Percentiles rank a stretch among this genome's conserved stretches.
phyloP scores from a whole-genome alignment of 352 stramenopile genomes.

The Globisporangium polare region DNA sequence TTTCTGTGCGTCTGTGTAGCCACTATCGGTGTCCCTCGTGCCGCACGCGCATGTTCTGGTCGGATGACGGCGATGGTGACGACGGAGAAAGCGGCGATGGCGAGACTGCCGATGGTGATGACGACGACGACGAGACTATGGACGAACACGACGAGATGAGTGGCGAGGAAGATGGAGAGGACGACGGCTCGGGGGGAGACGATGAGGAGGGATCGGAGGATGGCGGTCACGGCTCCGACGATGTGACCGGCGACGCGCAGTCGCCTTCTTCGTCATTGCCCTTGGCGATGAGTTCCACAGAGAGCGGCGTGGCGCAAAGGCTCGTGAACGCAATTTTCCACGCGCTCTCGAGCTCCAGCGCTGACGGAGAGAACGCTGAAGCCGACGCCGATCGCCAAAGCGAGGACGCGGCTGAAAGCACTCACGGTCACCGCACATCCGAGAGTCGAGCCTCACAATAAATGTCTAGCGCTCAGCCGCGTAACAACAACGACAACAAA shows the following conservation, averaged over 20 bases:
- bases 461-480: too few species aligned
- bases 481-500: not conserved
- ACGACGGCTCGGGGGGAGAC: not conserved
- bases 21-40: conserved; percentile 66
- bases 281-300: not conserved
- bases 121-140: conserved; percentile 14
- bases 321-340: conserved; percentile 13
- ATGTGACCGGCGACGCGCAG: not conserved
- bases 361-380: conserved; percentile 9
- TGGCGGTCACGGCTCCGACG: not conserved
- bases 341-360: conserved; percentile 5
- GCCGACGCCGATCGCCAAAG: not conserved
- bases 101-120: conserved; percentile 11
- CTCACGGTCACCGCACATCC: not conserved
- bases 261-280: not conserved
- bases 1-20: conserved; percentile 1
- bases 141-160: conserved; percentile 15
- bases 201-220: not conserved
- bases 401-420: not conserved
- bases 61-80: conserved; percentile 25
- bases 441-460: not conserved
- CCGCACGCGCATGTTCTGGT: conserved; percentile 44
- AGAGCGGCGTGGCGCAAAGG: conserved; percentile 8
- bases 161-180: not conserved
- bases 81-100: conserved; percentile 15